Base-by-base conservation (phyloP, 306 rosid species). In the Medicago truncatula region DNA sequence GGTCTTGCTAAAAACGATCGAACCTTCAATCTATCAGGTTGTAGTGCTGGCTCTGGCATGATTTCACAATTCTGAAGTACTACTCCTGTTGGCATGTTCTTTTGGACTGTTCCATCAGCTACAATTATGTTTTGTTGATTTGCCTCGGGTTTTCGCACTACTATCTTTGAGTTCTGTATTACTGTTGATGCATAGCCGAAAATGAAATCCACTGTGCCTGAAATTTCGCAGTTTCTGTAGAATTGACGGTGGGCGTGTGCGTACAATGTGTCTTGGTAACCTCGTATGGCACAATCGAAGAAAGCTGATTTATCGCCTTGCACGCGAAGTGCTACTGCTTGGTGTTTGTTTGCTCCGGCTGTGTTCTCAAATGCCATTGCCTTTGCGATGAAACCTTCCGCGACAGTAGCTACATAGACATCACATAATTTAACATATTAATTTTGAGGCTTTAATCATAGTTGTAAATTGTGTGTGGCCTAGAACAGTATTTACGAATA, bases 121-220 rank as follows among this genome's bases (percentile, higher is more conserved):
- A 90, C 90, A 3, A 93, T 61, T 0, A 85, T 89, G 79, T 91
- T 88, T 15, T 71, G 81, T 14, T 85, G 80, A 34, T 14, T 68
- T 52, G 86, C 58, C 5, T 14, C 76, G 0, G 97, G 97, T 46
- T 81, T 86, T 3, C 97, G 69, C 25, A 82, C 85, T 0, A 91
- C 18, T 70, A 93, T 80, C 46, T 59, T 43, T 0, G 92, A 87
- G 79, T 62, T 89, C 31, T 93, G 97, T 74, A 93, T 85, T 13
- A 88, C 2, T 1, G 78, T 60, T 4, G 86, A 0, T 0, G 85
- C 61, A 12, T 83, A 86, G 1, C 98, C 97, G 36, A 93, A 93
- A 8, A 93, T 91, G 85, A 83, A 93, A 75, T 93, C 97, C 0
- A 93, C 78, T 0, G 97, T 92, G 5, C 98, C 97, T 0, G 93